Evolutionary conservation across 2,329 filamentous ascomycete genomes (phyloP).

Genomic region (Neonectria hederae): DNA sequence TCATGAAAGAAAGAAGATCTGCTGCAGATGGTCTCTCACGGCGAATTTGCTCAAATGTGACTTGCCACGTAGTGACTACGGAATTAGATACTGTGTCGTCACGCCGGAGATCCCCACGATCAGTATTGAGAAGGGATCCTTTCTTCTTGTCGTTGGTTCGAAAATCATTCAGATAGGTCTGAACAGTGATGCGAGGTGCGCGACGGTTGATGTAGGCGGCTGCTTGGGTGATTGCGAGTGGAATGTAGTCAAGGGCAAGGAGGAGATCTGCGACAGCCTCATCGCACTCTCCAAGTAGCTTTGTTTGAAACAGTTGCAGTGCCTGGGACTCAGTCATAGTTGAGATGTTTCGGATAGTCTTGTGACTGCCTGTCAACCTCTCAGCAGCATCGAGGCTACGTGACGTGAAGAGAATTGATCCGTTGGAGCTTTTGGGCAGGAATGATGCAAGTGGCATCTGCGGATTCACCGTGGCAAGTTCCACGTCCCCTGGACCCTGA

Average conservation of each 20-base stretch:
- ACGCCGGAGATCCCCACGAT: constrained; percentile 34
- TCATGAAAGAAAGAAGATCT: constrained; percentile 20
- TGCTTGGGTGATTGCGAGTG: constrained; percentile 40
- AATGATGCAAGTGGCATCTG: constrained; percentile 22
- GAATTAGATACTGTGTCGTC: constrained; percentile 13
- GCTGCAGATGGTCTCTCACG: not conserved
- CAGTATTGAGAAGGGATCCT: constrained; percentile 37
- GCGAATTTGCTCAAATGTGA: constrained; percentile 20
- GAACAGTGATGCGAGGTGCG: constrained; percentile 17
- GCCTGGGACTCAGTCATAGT: constrained; percentile 28
- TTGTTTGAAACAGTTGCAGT: constrained; percentile 21
- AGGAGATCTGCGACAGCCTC: constrained; percentile 23
- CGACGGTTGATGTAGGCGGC: constrained; percentile 10
- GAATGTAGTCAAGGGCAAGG: not conserved
- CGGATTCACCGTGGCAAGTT: not conserved
- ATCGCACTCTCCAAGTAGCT: constrained; percentile 8
- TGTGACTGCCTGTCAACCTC: constrained; percentile 10
- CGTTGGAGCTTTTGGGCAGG: constrained; percentile 25
- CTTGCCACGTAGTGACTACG: constrained; percentile 11
- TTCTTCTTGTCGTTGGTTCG: constrained; percentile 40
- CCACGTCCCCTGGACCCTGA: not conserved
- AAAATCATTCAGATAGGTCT: constrained; percentile 45
- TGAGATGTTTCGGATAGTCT: constrained; percentile 10
- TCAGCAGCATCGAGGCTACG: constrained; percentile 21
- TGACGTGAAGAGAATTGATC: constrained; percentile 33